Base-by-base conservation (phyloP, 2,329 filamentous ascomycete genomes). In the Microdochium trichocladiopsis region DNA sequence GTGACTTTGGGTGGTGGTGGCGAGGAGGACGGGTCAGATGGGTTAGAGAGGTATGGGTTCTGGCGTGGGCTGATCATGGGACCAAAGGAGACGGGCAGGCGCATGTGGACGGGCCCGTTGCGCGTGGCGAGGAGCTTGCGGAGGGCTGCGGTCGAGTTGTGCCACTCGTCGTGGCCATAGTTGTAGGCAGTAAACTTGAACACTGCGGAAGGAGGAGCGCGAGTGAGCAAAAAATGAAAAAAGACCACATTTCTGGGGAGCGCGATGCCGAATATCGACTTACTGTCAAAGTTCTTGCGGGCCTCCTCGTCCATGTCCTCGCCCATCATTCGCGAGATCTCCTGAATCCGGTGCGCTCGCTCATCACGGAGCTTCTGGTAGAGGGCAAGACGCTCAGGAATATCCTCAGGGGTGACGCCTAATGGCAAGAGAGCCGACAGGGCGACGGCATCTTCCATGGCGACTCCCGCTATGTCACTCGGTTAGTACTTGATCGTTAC, bases 371-470 rank as follows among this genome's bases (percentile, higher is more conserved):
- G 77, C 33, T 76, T 68, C 53, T 86, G 70, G 58, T 86, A 87
- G 0, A 88, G 67, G 51, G 72, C 70, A 8, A 88, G 66, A 1
- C 84, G 73, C 8, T 78, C 75, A 0, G 76, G 66, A 0, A 88
- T 67, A 0, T 82, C 77, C 0, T 69, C 63, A 0, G 61, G 55
- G 0, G 60, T 52, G 0, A 76, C 77, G 0, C 74, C 76, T 0
- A 58, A 56, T 0, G 76, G 74, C 0, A 88, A 68, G 6, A 88
- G 70, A 1, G 78, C 75, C 1, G 73, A 75, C 1, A 89, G 61
- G 0, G 82, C 75, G 0, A 77, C 79, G 0, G 78, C 84, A 55
- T 89, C 86, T 61, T 89, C 85, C 45, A 88, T 86, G 0, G 86
- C 85, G 52, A 80, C 72, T 0, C 69, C 82, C 9, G 77, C 84